These are phyloP conservation scores for Grosmannia clavigera DNA, from an alignment of 2,329 filamentous ascomycete species.

Conservation along the genomic window DNA sequence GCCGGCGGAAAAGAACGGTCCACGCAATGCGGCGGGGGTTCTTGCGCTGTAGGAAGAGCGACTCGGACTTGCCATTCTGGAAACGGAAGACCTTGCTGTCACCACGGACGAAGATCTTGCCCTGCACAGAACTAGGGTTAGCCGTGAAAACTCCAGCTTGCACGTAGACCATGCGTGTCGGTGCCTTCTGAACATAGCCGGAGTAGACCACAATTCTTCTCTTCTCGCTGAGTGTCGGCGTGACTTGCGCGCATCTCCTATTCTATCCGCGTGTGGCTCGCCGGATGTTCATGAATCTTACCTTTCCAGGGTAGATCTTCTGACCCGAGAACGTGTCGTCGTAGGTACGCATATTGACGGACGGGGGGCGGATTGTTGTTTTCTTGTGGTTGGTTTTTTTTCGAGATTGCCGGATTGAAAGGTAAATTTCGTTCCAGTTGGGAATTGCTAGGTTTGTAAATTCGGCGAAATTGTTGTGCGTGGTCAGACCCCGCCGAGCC, in stretches of 20 bases:
- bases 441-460: conserved; percentile 9
- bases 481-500: not conserved
- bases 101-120: conserved; percentile 98
- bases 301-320: conserved; percentile 58
- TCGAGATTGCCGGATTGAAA: not conserved
- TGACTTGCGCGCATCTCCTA: not conserved
- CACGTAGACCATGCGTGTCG: not conserved
- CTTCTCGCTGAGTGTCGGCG: not conserved
- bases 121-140: conserved; percentile 39
- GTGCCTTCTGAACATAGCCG: not conserved
- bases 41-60: conserved; percentile 99
- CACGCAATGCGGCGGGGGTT: conserved; percentile 99
- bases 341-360: conserved; percentile 51
- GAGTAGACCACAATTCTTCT: not conserved
- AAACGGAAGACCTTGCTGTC: conserved; percentile 99
- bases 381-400: not conserved
- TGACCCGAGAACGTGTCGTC: conserved; percentile 53
- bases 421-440: conserved; percentile 5
- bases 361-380: conserved; percentile 1
- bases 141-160: not conserved
- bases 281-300: conserved; percentile 19
- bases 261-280: not conserved
- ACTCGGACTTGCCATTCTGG: conserved; percentile 99
- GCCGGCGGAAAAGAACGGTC: conserved; percentile 95
- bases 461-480: conserved; percentile 18